Conservation (phyloP, 208 protist species). For the Herpetomonas tarakana region DNA sequence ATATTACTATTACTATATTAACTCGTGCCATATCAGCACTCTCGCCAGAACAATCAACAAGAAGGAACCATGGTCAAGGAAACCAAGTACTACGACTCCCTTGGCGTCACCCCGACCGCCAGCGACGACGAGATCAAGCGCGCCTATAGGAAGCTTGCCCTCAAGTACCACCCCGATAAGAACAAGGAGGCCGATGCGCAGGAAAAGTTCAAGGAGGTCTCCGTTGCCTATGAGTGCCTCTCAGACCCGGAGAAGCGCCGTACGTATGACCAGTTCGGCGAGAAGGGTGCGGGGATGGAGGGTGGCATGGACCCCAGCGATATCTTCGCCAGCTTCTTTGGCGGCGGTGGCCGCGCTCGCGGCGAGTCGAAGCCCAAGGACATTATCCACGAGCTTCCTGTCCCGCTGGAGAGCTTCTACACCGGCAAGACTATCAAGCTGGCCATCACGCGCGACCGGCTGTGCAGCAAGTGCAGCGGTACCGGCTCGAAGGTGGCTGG, state of each 20-base stretch:
- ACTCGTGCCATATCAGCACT: no score
- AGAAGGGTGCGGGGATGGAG: slow-evolving; percentile 95
- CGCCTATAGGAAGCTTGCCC: slow-evolving; percentile 90
- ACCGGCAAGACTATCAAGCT: slow-evolving; percentile 97
- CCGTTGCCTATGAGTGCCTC: slow-evolving; percentile 97
- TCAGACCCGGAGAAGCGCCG: slow-evolving; percentile 95
- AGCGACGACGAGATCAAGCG: slow-evolving; percentile 92
- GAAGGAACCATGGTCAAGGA: slow-evolving; percentile 91
- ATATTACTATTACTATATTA: no score
- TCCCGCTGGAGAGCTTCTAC: slow-evolving; percentile 97
- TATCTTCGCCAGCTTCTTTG: slow-evolving; percentile 91
- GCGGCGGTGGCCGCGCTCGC: slow-evolving; percentile 73
- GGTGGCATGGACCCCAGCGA: slow-evolving; percentile 87
- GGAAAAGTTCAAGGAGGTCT: slow-evolving; percentile 95
- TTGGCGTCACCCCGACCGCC: slow-evolving; percentile 77
- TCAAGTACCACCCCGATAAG: slow-evolving; percentile 96
- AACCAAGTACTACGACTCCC: slow-evolving; percentile 88
- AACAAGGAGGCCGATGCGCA: slow-evolving; percentile 82
- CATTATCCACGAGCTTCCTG: slow-evolving; percentile 92
- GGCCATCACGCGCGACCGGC: slow-evolving; percentile 87
- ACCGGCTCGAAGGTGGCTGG: slow-evolving; percentile 76
- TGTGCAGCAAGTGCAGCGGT: slow-evolving; percentile 87
- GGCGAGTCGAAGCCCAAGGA: slow-evolving; percentile 95
- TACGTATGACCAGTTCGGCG: slow-evolving; percentile 98
- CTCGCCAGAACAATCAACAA: no score